A percentile compares a stretch with the other conserved stretches of the same genome.
phyloP scores from a whole-genome alignment of 495 filamentous ascomycete genomes.

The Eremomyces bilateralis region DNA sequence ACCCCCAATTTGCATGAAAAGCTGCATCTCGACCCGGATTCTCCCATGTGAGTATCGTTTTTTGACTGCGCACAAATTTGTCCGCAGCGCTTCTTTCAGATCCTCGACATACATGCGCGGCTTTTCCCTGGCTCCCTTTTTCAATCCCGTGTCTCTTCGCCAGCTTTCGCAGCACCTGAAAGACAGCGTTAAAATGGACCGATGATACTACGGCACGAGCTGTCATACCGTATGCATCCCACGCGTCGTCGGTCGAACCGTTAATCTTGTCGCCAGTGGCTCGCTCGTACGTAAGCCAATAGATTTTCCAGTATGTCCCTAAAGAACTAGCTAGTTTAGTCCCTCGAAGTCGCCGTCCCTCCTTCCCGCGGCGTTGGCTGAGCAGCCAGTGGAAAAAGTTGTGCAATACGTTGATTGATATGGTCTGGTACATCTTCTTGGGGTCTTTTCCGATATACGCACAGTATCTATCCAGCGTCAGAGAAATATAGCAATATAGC shows the following conservation, averaged over 20 bases:
- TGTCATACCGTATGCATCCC: not conserved
- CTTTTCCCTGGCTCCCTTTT: not conserved
- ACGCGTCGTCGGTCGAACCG: not conserved
- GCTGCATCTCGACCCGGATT: conserved; percentile 16
- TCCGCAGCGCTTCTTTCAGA: too few relatives aligned
- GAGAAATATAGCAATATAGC: not conserved
- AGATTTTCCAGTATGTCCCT: too few relatives aligned
- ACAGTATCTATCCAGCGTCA: not conserved
- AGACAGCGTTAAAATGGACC: not conserved
- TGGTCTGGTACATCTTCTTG: too few relatives aligned
- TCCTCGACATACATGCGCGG: not conserved
- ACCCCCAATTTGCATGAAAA: conserved; percentile 20
- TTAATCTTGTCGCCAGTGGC: too few relatives aligned
- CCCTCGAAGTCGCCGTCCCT: not conserved
- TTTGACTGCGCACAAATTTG: conserved; percentile 15
- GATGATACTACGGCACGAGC: not conserved
- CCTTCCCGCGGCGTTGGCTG: too few relatives aligned
- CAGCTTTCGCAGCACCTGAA: not conserved
- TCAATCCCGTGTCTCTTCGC: not conserved
- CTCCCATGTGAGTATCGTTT: conserved; percentile 17
- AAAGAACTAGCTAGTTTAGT: not conserved
- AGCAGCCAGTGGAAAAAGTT: too few relatives aligned
- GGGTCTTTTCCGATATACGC: not conserved
- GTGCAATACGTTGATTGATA: too few relatives aligned
- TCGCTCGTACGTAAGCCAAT: too few relatives aligned